Conservation (phyloP, 768 basidiomycete species). For the Xerocomellus intermedius region DNA sequence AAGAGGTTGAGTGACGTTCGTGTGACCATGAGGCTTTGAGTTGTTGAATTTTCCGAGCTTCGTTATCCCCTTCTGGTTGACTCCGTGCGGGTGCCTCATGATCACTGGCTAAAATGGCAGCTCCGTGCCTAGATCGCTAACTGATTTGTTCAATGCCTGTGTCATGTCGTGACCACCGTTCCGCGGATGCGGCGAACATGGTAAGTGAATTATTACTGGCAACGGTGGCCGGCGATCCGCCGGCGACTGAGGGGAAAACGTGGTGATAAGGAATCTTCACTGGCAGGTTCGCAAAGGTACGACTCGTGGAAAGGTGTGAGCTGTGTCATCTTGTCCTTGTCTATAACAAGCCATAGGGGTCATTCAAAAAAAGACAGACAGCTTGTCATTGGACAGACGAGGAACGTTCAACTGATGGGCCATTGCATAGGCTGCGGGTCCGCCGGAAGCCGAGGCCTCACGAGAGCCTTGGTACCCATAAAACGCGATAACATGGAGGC, state of each 20-base stretch:
- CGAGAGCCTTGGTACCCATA: slow-evolving; percentile 6
- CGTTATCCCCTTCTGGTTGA: too few relatives aligned
- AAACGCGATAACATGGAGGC: background rate
- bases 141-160: background rate
- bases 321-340: too few relatives aligned
- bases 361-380: background rate
- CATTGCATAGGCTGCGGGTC: background rate
- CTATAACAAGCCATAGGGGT: background rate
- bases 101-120: too few relatives aligned
- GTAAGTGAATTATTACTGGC: too few relatives aligned
- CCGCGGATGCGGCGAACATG: too few relatives aligned
- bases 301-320: background rate
- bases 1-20: too few relatives aligned
- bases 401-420: slow-evolving; percentile 8
- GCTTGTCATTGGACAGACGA: slow-evolving; percentile 10
- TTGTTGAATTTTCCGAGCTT: too few relatives aligned
- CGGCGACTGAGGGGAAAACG: too few relatives aligned
- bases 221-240: too few relatives aligned
- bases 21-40: background rate
- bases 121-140: background rate
- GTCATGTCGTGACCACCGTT: too few relatives aligned
- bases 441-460: background rate
- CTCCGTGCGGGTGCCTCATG: too few relatives aligned
- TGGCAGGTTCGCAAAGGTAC: background rate
- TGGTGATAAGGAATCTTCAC: background rate